Conservation (phyloP, 208 protist species). For the Wallacemonas collosoma region DNA sequence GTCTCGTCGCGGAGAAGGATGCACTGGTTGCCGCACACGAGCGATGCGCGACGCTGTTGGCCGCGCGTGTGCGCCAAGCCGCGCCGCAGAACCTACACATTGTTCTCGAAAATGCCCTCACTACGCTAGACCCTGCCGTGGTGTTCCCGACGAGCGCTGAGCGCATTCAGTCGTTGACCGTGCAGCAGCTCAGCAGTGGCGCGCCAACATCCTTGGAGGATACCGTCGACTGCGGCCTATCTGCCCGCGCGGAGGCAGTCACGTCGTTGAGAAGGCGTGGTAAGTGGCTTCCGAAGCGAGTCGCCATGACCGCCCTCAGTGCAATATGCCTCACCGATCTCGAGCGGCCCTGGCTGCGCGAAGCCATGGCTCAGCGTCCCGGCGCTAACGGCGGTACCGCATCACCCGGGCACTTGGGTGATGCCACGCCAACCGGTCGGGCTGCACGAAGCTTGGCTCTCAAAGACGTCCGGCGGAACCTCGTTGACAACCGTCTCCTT, state of each 20-base stretch:
- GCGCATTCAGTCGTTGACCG: slow-evolving; percentile 53
- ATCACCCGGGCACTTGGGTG: neutral
- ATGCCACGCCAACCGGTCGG: neutral
- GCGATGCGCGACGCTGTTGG: slow-evolving; percentile 70
- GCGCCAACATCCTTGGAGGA: neutral
- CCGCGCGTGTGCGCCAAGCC: slow-evolving; percentile 40
- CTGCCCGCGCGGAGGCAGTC: slow-evolving; percentile 31
- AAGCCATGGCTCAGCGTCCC: slow-evolving; percentile 9
- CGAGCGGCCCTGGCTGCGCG: slow-evolving; percentile 54
- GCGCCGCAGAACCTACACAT: slow-evolving; percentile 4
- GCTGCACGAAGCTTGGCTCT: slow-evolving; percentile 36
- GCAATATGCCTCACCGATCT: slow-evolving; percentile 63
- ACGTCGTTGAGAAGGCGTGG: slow-evolving; percentile 28
- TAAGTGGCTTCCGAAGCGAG: slow-evolving; percentile 50
- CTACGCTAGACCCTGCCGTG: slow-evolving; percentile 41
- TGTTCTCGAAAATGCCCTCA: neutral
- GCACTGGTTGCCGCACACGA: slow-evolving; percentile 38
- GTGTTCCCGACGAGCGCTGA: slow-evolving; percentile 60
- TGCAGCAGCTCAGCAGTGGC: slow-evolving; percentile 25
- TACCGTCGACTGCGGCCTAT: slow-evolving; percentile 24
- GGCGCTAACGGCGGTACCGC: neutral
- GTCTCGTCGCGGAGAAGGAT: slow-evolving; percentile 59
- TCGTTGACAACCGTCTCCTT: slow-evolving; percentile 70
- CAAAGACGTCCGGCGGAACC: slow-evolving; percentile 60
- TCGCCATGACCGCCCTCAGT: slow-evolving; percentile 57